Evolutionary conservation across 192 early-diverging fungal genomes (phyloP).

Genomic region (Coemansia furcata): DNA sequence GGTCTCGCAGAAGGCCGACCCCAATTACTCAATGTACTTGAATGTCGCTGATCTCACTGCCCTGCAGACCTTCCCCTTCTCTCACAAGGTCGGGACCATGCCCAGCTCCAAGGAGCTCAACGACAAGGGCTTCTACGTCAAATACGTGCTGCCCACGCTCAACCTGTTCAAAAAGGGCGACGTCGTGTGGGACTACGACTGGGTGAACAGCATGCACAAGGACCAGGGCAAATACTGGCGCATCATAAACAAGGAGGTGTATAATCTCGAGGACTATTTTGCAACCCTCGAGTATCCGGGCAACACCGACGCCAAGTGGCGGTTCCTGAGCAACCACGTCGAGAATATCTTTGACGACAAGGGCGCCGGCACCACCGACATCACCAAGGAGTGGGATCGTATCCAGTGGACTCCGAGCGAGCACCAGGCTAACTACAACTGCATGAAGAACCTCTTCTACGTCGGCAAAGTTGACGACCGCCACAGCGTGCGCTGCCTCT

Average conservation of each 20-base stretch:
- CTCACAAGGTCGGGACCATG: constrained; percentile 9
- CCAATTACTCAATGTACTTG: constrained; percentile 24
- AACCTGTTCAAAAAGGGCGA: constrained; percentile 57
- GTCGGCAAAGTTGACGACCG: constrained; percentile 80
- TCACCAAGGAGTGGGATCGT: constrained; percentile 37
- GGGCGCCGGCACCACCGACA: constrained; percentile 54
- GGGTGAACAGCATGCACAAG: constrained; percentile 56
- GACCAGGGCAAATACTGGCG: constrained; percentile 54
- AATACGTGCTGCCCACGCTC: constrained; percentile 20
- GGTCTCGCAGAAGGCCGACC: constrained; percentile 13
- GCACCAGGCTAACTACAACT: constrained; percentile 56
- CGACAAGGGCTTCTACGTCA: constrained; percentile 23
- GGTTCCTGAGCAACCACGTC: constrained; percentile 52
- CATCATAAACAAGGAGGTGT: constrained; percentile 64
- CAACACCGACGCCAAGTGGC: constrained; percentile 37
- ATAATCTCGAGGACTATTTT: constrained; percentile 65
- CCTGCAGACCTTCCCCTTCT: constrained; percentile 20
- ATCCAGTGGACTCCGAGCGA: constrained; percentile 30
- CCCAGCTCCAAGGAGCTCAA: constrained; percentile 28
- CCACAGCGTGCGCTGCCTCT: constrained; percentile 67
- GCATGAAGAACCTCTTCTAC: constrained; percentile 84
- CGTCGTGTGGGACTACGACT: constrained; percentile 57
- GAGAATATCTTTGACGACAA: constrained; percentile 31
- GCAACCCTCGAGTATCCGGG: constrained; percentile 18
- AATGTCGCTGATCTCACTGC: constrained; percentile 7